Conservation (phyloP, 73 alveolate genomes). For the Blepharisma stoltei region DNA sequence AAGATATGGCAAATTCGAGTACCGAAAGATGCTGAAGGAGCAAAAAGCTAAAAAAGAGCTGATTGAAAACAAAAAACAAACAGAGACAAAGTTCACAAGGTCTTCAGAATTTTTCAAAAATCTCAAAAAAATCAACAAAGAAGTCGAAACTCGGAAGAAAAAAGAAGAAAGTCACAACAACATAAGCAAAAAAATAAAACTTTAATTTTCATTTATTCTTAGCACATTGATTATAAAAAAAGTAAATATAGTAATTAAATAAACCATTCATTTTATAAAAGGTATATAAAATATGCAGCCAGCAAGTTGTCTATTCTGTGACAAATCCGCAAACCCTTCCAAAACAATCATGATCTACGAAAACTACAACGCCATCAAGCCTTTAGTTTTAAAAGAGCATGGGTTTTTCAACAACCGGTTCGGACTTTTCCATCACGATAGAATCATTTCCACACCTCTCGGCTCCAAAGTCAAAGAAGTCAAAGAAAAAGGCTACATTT, state of each 20-base stretch:
- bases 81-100: conserved; percentile 25
- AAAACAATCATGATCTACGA: conserved; percentile 3
- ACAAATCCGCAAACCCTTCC: no score
- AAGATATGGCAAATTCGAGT: conserved; percentile 22
- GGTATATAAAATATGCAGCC: no score
- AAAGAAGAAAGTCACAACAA: neutral
- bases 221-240: no score
- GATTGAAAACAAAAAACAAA: conserved; percentile 14
- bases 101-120: conserved; percentile 32
- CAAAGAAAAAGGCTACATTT: conserved; percentile 50
- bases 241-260: no score
- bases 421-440: conserved; percentile 17
- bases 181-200: conserved; percentile 17
- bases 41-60: conserved; percentile 22
- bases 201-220: neutral
- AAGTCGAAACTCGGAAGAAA: neutral
- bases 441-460: neutral
- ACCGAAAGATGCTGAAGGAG: neutral
- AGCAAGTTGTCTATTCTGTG: no score
- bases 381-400: neutral
- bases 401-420: conserved; percentile 4
- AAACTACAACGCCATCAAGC: neutral
- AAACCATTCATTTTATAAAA: no score
- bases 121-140: conserved; percentile 8
- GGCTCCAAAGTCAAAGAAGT: neutral